These are phyloP conservation scores for Shiraia bambusicola DNA, from an alignment of 2,329 filamentous ascomycete species.

Conservation along the genomic window DNA sequence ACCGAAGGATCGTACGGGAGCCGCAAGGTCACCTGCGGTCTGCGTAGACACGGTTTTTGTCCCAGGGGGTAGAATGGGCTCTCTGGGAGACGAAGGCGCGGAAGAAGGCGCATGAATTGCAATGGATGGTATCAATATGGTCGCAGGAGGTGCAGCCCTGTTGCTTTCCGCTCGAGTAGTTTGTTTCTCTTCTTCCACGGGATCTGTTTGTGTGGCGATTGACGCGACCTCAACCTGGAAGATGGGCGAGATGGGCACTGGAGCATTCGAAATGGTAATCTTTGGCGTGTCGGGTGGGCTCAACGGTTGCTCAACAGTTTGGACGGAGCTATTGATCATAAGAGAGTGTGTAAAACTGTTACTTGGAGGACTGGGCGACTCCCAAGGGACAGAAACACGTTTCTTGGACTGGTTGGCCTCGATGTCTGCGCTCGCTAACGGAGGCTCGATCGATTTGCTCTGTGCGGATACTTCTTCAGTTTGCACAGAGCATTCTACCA, in stretches of 20 bases:
- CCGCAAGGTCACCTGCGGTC: conserved; percentile 58
- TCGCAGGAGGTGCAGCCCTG: conserved; percentile 41
- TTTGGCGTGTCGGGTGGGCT: conserved; percentile 68
- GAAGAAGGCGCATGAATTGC: conserved; percentile 87
- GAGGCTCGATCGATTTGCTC: conserved; percentile 25
- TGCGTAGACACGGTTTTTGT: conserved; percentile 83
- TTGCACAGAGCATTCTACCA: conserved; percentile 25
- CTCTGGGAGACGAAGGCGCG: conserved; percentile 71
- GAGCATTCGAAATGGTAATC: conserved; percentile 46
- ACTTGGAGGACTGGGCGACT: conserved; percentile 12
- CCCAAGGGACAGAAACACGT: conserved; percentile 54
- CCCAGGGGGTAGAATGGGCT: conserved; percentile 75
- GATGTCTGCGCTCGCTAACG: conserved; percentile 49
- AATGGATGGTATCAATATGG: conserved; percentile 73
- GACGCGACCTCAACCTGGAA: conserved; percentile 53
- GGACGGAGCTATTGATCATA: conserved; percentile 67
- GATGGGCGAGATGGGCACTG: conserved; percentile 41
- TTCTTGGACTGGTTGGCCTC: conserved; percentile 75
- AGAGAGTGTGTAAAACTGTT: conserved; percentile 17
- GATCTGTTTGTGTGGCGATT: conserved; percentile 63
- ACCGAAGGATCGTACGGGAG: conserved; percentile 55
- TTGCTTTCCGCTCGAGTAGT: conserved; percentile 9
- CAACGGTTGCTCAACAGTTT: conserved; percentile 63
- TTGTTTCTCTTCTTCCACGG: conserved; percentile 35
- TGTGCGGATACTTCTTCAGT: conserved; percentile 21